Evolutionary conservation across 306 rosid genomes (phyloP).

Genomic region (Lupinus albus): DNA sequence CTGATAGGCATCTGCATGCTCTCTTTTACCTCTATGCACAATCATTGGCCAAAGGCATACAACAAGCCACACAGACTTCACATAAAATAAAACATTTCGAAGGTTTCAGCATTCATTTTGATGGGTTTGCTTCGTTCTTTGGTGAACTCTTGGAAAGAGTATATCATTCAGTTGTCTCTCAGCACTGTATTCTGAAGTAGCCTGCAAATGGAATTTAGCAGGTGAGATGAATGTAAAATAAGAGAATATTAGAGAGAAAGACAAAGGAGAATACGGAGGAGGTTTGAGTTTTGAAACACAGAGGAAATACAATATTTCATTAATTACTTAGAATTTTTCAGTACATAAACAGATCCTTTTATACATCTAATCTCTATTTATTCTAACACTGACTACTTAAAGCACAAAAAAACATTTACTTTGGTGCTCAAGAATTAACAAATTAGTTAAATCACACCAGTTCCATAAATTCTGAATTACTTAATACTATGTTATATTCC

Average conservation of each 20-base stretch:
- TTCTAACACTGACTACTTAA: not conserved
- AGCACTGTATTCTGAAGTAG: constrained; percentile 80
- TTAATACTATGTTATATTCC: not conserved
- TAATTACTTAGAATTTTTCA: not conserved
- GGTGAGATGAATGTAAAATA: not conserved
- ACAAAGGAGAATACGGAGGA: not conserved
- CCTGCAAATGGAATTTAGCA: constrained; percentile 57
- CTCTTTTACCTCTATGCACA: constrained; percentile 36
- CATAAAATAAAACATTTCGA: constrained; percentile 12
- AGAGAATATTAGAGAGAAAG: not conserved
- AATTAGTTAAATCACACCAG: not conserved
- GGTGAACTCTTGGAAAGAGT: constrained; percentile 69
- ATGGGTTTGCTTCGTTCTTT: constrained; percentile 62
- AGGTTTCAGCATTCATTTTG: constrained; percentile 54
- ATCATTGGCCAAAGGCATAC: constrained; percentile 26
- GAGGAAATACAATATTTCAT: not conserved
- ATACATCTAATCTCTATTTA: not conserved
- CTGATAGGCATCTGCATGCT: constrained; percentile 39
- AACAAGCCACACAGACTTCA: constrained; percentile 39
- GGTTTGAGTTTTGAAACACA: not conserved
- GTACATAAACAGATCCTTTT: not conserved
- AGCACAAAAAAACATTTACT: not conserved
- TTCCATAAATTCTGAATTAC: not conserved
- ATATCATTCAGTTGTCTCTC: constrained; percentile 84
- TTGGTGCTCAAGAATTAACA: not conserved